Evolutionary conservation across 352 stramenopile species (phyloP), one percentile per base, ranked within the genome.

Genomic region (Paralagenidium karlingii): DNA sequence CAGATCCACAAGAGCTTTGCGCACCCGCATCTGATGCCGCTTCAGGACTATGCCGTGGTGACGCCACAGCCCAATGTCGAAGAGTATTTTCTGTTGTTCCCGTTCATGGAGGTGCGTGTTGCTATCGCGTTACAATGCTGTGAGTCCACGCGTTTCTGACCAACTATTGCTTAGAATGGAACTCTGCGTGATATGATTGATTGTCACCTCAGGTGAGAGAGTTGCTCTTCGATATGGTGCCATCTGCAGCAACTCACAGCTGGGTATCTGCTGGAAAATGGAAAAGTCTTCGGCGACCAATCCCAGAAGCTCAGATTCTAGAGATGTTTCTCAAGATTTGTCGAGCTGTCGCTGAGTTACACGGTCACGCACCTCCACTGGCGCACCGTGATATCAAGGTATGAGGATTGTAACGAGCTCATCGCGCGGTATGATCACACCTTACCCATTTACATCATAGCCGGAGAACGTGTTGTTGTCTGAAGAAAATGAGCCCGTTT

Each of bases 321-420:
- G 61, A 84, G 30, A 66, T 92, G 11, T 94, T 94, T 33, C 47
- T 83, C 20, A 81, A 87, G 45, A 58, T 94, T 30, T 91, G 78
- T 34, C 58, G 67, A 12, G 80, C 76, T 28, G 73, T 94, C 24
- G 62, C 50, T 24, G 74, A 88, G 29, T 51, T 94, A 39, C 80
- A 94, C 53, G 45, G 60, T 0, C 70, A 74, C 25, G 63, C 61
- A 20, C 79, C 80, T 5, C 60, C 76, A 5, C 65, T 91, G 24
- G 75, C 73, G 5, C 82, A 94, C 46, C 77, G 79, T 8, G 80
- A 94, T 53, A 89, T 94, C 29, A 92, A 92, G 54, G 74, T 84
- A 53, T 22, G 18, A 26, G 12, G 7, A 34, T 47, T 27, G 18
- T n/a, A n/a, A n/a, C 3, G 22, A 22, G 19, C 7, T 36, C 30